Percentiles rank a stretch among this genome's conserved stretches.
phyloP scores from a whole-genome alignment of 129 eudicot species.

The Mikania micrantha region DNA sequence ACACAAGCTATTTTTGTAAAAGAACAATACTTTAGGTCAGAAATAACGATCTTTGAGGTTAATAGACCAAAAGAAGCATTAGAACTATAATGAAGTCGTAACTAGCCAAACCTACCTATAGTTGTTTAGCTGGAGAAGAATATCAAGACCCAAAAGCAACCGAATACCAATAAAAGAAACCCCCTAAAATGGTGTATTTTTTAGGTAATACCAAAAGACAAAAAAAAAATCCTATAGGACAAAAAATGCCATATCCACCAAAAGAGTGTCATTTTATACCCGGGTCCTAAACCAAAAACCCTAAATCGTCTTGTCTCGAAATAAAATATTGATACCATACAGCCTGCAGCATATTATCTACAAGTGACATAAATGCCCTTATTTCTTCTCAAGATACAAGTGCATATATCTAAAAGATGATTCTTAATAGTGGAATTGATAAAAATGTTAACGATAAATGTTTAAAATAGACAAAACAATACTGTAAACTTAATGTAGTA shows the following conservation, averaged over 20 bases:
- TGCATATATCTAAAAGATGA: not conserved
- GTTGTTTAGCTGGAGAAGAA: conserved; percentile 82
- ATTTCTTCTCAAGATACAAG: not conserved
- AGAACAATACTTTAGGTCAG: not conserved
- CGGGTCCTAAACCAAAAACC: not conserved
- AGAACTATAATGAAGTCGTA: not conserved
- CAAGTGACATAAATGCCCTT: not conserved
- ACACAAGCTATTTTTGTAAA: not conserved
- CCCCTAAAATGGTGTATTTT: conserved; percentile 65
- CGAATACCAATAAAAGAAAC: conserved; percentile 80
- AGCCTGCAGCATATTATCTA: not conserved
- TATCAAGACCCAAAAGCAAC: conserved; percentile 84
- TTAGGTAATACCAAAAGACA: not conserved
- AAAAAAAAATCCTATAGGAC: not conserved
- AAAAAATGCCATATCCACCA: not conserved
- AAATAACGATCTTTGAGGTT: conserved; percentile 19
- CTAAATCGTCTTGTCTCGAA: not conserved
- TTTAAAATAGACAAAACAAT: not conserved
- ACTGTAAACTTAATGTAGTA: not conserved
- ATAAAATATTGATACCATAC: not conserved
- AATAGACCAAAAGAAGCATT: not conserved
- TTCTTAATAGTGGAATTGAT: not conserved
- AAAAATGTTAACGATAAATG: not conserved
- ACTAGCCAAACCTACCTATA: conserved; percentile 50
- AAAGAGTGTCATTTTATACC: not conserved